These are phyloP conservation scores for Lecanicillium sp. DNA, from an alignment of 2,329 filamentous ascomycete species.

Conservation along the genomic window DNA sequence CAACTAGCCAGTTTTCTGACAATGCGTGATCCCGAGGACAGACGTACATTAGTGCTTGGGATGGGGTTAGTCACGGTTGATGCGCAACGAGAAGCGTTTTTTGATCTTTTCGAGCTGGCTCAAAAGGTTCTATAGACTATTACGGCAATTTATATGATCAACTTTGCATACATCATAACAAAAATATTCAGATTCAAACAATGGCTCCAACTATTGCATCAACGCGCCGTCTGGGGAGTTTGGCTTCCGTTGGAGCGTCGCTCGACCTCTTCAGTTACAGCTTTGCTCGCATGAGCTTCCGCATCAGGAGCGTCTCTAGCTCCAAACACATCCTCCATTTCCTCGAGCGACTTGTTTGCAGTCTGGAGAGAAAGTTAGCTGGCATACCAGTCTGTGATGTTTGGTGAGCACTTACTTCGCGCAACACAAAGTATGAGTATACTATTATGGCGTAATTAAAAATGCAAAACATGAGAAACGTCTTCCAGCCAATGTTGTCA, in stretches of 20 bases:
- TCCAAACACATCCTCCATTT: neutral
- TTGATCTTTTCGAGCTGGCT: conserved; percentile 56
- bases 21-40: conserved; percentile 58
- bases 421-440: neutral
- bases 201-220: conserved; percentile 5
- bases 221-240: conserved; percentile 2
- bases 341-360: neutral
- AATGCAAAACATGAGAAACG: conserved; percentile 13
- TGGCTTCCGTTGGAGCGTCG: neutral
- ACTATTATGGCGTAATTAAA: conserved; percentile 12
- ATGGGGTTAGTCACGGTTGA: conserved; percentile 47
- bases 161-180: neutral
- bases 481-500: conserved; percentile 12
- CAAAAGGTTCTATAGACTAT: conserved; percentile 44
- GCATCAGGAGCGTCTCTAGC: too few relatives aligned
- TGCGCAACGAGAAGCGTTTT: conserved; percentile 47
- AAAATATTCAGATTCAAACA: conserved; percentile 1
- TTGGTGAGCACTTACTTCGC: neutral
- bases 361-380: neutral
- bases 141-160: neutral
- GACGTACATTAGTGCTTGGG: conserved; percentile 52
- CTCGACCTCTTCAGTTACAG: neutral
- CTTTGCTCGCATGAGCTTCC: neutral
- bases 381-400: neutral
- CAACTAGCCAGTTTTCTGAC: conserved; percentile 79